Conservation (phyloP, 2,329 filamentous ascomycete species). For the Penicillium aurantiogriseum region DNA sequence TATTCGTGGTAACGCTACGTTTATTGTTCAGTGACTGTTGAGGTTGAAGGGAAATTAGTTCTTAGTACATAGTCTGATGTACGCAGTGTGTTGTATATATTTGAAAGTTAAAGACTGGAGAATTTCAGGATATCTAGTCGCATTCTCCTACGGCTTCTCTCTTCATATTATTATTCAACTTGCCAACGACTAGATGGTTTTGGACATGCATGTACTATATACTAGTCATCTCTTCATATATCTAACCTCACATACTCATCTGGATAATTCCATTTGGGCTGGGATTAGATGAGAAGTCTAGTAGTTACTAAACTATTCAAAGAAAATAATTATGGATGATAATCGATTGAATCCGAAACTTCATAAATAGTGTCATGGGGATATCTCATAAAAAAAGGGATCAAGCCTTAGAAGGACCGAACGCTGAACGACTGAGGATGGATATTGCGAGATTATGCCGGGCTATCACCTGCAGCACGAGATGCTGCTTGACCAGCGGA, state of each 20-base stretch:
- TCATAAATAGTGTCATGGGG: neutral
- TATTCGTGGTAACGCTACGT: constrained; percentile 35
- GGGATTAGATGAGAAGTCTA: neutral
- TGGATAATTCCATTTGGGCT: too few species aligned
- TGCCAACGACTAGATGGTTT: neutral
- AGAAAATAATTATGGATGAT: neutral
- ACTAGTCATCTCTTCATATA: too few species aligned
- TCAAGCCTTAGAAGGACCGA: neutral
- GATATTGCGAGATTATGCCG: neutral
- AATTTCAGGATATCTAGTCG: neutral
- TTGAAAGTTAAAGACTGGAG: too few species aligned
- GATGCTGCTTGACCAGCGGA: neutral
- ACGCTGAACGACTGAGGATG: neutral
- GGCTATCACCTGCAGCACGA: neutral
- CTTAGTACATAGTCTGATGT: neutral
- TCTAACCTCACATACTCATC: neutral
- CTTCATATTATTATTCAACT: too few species aligned
- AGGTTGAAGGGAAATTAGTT: neutral
- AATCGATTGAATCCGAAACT: neutral
- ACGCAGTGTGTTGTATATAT: neutral
- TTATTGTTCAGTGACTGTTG: constrained; percentile 25
- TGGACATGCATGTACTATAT: too few species aligned
- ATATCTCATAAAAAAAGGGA: neutral
- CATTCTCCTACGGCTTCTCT: neutral
- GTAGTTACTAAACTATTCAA: neutral